Evolutionary conservation across 1,139 yeast genomes (phyloP).

Genomic region (Yamadazyma dendronema): DNA sequence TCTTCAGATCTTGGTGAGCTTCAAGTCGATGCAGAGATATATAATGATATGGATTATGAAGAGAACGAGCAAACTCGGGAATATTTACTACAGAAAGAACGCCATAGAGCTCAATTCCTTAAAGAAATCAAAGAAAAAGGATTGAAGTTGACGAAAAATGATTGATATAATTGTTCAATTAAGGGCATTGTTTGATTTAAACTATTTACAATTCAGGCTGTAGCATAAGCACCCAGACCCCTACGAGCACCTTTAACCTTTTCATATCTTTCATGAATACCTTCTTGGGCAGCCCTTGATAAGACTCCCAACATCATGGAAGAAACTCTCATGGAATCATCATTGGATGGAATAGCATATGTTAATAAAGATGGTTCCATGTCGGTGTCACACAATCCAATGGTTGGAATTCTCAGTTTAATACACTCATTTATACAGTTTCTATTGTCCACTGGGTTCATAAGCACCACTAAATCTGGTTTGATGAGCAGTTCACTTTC

Average conservation of each 20-base stretch:
- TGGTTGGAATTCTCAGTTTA: slow-evolving; percentile 82
- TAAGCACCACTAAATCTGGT: slow-evolving; percentile 83
- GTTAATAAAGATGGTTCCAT: slow-evolving; percentile 87
- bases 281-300: slow-evolving; percentile 81
- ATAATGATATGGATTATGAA: slow-evolving; percentile 7
- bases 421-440: slow-evolving; percentile 81
- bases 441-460: slow-evolving; percentile 87
- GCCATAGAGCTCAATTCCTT: slow-evolving; percentile 22
- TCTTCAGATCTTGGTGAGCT: slow-evolving; percentile 7
- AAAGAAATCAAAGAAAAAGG: slow-evolving; percentile 25
- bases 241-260: slow-evolving; percentile 22
- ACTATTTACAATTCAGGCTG: too few species aligned
- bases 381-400: slow-evolving; percentile 92
- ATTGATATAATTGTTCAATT: neutral
- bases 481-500: slow-evolving; percentile 54
- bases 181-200: too few species aligned
- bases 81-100: slow-evolving; percentile 18
- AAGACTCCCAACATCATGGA: slow-evolving; percentile 79
- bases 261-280: slow-evolving; percentile 56
- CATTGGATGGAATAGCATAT: slow-evolving; percentile 95
- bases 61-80: slow-evolving; percentile 2
- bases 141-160: slow-evolving; percentile 4
- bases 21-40: slow-evolving; percentile 13
- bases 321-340: slow-evolving; percentile 83
- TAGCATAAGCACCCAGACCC: too few species aligned